Evolutionary conservation across 768 basidiomycete genomes (phyloP), one percentile per base, ranked within the genome.

Genomic region (Coprinellus micaceus): DNA sequence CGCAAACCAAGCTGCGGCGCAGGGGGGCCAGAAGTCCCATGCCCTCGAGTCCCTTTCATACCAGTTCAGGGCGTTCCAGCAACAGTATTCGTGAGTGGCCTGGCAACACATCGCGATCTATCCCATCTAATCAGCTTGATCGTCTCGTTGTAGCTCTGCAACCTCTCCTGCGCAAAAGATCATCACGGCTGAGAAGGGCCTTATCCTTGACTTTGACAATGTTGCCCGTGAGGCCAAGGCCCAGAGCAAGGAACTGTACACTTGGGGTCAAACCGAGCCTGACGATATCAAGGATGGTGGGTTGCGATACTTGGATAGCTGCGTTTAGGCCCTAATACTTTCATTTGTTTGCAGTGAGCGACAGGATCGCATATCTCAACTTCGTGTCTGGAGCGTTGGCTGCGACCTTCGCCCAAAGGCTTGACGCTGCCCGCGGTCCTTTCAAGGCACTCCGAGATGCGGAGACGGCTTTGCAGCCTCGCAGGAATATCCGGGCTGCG

Each of bases 161-260:
- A 82, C 86, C 0, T 77, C 77, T 2, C 86, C 88, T 3, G 68
- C 87, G 0, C 91, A 93, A 74, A 87, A 84, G 66, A 83, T 92
- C 57, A 85, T 94, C 60, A 93, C 91, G 0, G 72, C 81, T 5
- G 81, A 83, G 67, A 94, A 93, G 68, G 86, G 91, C 3, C 74
- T 92, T 15, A 84, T 86, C 19, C 78, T 94, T 61, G 89, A 90
- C 68, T 80, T 82, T 63, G 87, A 91, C 61, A 78, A 76, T 56
- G 69, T 86, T 28, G 75, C 84, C 2, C 82, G 86, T 60, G 85
- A 91, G 63, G 64, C 78, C 7, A 86, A 91, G 66, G 72, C 80
- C 0, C 83, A 86, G 66, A 89, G 89, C 78, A 93, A 92, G 70
- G 92, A 93, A 58, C 73, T 93, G 24, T 94, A 91, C 63, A 82